Base-by-base conservation (phyloP, 441 rosid genomes). In the Jatropha multifida region DNA sequence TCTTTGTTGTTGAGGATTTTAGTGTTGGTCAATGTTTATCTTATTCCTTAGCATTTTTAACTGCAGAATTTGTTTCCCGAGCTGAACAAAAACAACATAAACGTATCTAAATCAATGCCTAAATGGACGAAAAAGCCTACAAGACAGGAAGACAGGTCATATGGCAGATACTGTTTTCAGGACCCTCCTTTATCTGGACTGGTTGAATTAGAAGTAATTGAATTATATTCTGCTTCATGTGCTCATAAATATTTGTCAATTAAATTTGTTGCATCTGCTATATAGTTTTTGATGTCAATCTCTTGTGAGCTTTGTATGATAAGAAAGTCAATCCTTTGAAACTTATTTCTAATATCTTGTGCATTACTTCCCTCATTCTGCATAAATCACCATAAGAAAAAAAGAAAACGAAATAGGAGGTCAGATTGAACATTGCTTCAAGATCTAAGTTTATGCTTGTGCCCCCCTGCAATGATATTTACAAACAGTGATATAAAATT, bases 41-140 rank as follows among this genome's bases (percentile, higher is more conserved):
- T 54, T n/a, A 26, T 59, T 7, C 40, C 52, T 56, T 42, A 32
- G 32, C 26, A 74, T 32, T 32, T 32, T 72, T 42, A 65, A 56
- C 74, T 51, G 77, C 89, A 88, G 91, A 74, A 81, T 68, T 68
- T 79, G 14, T 73, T 77, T 49, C 75, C 72, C 14, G 77, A 64
- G 60, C 48, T 52, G 76, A 76, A 74, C 61, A 77, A 72, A 46
- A 74, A 65, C 38, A 64, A 63, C 6, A 63, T 15, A 40, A 56
- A 13, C 27, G 48, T 61, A 46, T 68, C 38, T 52, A 86, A 65
- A 73, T 74, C 82, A 55, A 86, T 80, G 82, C 49, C 61, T 37
- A 76, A 80, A 73, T 11, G 70, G 54, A 51, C 51, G 11, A 59
- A 66, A 65, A 82, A 72, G 73, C 26, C 73, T 77, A 79, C 75